phyloP scores from a whole-genome alignment of 345 rosid species.

The Euphorbia peplus region DNA sequence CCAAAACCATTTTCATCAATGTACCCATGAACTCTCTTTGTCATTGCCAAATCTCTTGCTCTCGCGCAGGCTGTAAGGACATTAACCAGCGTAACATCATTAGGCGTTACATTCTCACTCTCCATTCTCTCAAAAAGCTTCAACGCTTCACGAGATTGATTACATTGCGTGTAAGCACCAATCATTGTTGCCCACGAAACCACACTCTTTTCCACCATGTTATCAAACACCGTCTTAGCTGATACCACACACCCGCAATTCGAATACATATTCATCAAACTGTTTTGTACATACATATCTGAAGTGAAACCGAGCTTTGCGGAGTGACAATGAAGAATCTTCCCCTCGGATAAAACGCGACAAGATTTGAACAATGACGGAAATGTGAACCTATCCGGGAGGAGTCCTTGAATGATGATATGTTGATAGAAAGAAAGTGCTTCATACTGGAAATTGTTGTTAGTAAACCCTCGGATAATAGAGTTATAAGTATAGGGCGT shows the following conservation, averaged over 20 bases:
- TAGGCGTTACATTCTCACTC: conserved; percentile 16
- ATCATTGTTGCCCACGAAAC: conserved; percentile 27
- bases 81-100: conserved; percentile 17
- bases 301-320: conserved; percentile 24
- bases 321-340: conserved; percentile 21
- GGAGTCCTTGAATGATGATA: conserved; percentile 12
- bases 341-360: conserved; percentile 2
- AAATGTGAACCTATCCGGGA: conserved; percentile 22
- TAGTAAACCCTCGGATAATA: conserved; percentile 23
- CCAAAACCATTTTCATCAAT: conserved; percentile 20
- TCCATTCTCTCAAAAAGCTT: conserved; percentile 15
- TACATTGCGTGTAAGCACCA: conserved; percentile 16
- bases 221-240: conserved; percentile 14
- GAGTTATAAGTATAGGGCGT: conserved; percentile 18
- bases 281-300: conserved; percentile 23
- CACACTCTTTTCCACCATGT: conserved; percentile 18
- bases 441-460: conserved; percentile 8
- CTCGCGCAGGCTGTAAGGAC: conserved; percentile 13
- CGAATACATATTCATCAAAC: conserved; percentile 25
- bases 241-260: conserved; percentile 22
- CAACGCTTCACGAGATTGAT: conserved; percentile 10
- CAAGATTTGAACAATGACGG: conserved; percentile 28
- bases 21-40: conserved; percentile 13
- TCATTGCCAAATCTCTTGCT: conserved; percentile 10
- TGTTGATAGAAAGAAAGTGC: conserved; percentile 17